Percentiles rank a stretch among this genome's conserved stretches.
Conservation (phyloP, 129 eudicot species). For the Artemisia annua region DNA sequence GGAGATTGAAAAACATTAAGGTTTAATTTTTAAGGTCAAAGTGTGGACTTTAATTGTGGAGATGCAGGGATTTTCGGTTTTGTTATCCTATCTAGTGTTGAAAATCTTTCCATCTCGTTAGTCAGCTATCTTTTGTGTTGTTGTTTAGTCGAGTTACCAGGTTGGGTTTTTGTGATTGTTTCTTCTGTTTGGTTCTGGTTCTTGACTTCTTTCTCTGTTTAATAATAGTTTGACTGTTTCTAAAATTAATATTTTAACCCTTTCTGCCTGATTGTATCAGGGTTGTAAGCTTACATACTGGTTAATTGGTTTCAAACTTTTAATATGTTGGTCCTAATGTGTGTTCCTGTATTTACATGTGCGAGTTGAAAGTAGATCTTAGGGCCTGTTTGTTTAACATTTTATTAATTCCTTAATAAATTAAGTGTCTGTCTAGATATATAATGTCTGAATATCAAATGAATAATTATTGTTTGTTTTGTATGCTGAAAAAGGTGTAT, state of each 20-base stretch:
- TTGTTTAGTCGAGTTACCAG: slow-evolving; percentile 19
- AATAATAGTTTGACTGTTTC: slow-evolving; percentile 15
- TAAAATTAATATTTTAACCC: not conserved
- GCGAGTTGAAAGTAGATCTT: not conserved
- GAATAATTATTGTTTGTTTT: too few relatives aligned
- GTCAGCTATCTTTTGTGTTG: slow-evolving; percentile 7
- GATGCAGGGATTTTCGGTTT: slow-evolving; percentile 9
- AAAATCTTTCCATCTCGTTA: not conserved
- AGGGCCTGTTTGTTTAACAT: too few relatives aligned
- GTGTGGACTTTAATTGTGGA: not conserved
- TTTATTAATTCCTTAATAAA: too few relatives aligned
- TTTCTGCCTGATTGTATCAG: not conserved
- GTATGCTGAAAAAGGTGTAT: too few relatives aligned
- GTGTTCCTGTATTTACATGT: slow-evolving; percentile 18
- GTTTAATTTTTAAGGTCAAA: slow-evolving; percentile 7
- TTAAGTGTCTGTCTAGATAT: too few relatives aligned
- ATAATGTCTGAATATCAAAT: too few relatives aligned
- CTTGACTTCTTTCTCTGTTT: slow-evolving; percentile 10
- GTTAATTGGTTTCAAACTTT: too few relatives aligned
- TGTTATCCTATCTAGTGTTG: not conserved
- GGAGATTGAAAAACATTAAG: not conserved
- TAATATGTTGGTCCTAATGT: too few relatives aligned
- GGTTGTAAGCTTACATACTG: not conserved
- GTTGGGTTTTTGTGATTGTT: not conserved
- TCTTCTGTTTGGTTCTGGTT: slow-evolving; percentile 14